phyloP scores from a whole-genome alignment of 306 rosid species.

The Alnus rubra region DNA sequence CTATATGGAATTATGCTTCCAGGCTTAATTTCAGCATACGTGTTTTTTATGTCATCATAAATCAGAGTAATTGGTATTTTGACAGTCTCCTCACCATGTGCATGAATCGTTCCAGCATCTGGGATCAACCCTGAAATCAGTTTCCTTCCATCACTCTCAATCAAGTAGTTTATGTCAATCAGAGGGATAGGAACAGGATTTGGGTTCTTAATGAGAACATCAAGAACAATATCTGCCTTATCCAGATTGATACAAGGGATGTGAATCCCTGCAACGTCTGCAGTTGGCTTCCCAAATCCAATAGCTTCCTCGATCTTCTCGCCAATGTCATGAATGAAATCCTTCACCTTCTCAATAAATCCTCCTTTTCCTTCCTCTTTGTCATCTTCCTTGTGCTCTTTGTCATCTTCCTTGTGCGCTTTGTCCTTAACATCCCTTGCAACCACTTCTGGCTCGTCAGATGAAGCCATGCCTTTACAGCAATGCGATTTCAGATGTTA shows the following conservation, averaged over 20 bases:
- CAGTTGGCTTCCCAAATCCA: slow-evolving; percentile 94
- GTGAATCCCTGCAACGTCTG: slow-evolving; percentile 72
- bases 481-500: neutral
- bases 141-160: slow-evolving; percentile 91
- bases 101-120: slow-evolving; percentile 83
- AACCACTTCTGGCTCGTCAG: slow-evolving; percentile 55
- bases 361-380: slow-evolving; percentile 67
- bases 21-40: slow-evolving; percentile 68
- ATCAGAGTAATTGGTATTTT: slow-evolving; percentile 71
- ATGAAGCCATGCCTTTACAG: slow-evolving; percentile 59
- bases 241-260: slow-evolving; percentile 67
- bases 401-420: slow-evolving; percentile 20
- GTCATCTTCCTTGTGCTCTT: slow-evolving; percentile 35
- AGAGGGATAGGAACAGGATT: slow-evolving; percentile 93
- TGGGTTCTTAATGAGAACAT: slow-evolving; percentile 85
- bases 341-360: slow-evolving; percentile 84
- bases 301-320: slow-evolving; percentile 86
- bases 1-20: slow-evolving; percentile 83
- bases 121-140: slow-evolving; percentile 89
- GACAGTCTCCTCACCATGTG: slow-evolving; percentile 86
- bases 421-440: slow-evolving; percentile 58
- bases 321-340: slow-evolving; percentile 87
- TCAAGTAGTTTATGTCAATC: slow-evolving; percentile 73
- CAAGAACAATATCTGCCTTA: slow-evolving; percentile 73
- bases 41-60: slow-evolving; percentile 77